phyloP scores from a whole-genome alignment of 1,284 basidiomycete genomes.

The Lentinus polychrous region DNA sequence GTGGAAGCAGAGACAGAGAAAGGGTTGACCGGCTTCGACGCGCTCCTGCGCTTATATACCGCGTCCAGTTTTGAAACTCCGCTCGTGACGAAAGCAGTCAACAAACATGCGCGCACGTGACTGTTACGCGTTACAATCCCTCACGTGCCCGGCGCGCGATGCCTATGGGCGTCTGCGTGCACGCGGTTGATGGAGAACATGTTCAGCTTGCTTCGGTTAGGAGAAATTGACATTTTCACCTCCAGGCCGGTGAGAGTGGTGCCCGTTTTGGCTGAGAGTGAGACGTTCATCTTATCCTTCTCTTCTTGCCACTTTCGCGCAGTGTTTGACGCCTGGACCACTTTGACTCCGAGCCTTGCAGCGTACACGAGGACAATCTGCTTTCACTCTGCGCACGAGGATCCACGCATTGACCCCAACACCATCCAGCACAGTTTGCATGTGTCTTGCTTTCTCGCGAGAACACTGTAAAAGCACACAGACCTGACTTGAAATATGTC shows the following conservation, averaged over 20 bases:
- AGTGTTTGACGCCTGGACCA: neutral
- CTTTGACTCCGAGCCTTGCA: neutral
- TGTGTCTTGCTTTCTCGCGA: neutral
- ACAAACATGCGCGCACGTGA: conserved; percentile 24
- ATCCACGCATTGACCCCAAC: too few species aligned
- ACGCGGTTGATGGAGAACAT: neutral
- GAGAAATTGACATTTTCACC: too few species aligned
- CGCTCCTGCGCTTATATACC: conserved; percentile 27
- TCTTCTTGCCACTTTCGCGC: neutral
- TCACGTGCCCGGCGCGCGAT: conserved; percentile 11
- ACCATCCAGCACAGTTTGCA: neutral
- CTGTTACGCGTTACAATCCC: conserved; percentile 14
- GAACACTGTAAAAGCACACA: too few species aligned
- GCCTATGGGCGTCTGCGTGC: conserved; percentile 1
- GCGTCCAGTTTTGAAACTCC: conserved; percentile 26
- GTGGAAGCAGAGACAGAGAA: conserved; percentile 23
- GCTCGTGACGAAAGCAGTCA: conserved; percentile 16
- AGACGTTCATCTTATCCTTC: neutral
- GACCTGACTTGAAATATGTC: too few species aligned
- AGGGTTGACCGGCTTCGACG: conserved; percentile 16
- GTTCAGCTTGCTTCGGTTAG: neutral
- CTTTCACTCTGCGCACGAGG: neutral
- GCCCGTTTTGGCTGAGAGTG: neutral
- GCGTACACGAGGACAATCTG: neutral
- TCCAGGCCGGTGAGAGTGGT: neutral